Evolutionary conservation across 73 alveolate species (phyloP).

Genomic region (Durusdinium trenchii): DNA sequence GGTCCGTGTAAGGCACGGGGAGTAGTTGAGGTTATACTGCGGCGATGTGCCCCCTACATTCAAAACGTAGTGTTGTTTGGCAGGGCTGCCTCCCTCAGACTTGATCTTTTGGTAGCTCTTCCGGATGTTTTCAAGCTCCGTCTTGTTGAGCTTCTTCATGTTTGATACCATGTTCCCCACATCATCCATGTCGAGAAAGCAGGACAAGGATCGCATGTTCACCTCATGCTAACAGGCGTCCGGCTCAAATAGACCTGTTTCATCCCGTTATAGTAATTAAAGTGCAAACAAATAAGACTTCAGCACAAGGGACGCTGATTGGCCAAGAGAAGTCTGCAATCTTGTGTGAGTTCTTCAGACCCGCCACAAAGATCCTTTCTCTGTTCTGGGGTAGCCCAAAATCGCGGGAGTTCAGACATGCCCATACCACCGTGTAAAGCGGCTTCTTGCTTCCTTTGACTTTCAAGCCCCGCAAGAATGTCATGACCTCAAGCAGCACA

Average conservation of each 20-base stretch:
- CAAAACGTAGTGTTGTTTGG: neutral
- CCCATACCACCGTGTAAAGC: neutral
- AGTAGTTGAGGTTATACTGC: neutral
- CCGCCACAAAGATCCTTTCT: neutral
- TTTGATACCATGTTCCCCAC: neutral
- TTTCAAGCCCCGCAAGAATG: neutral
- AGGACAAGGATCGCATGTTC: neutral
- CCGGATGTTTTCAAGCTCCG: neutral
- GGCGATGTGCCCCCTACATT: neutral
- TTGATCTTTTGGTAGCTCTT: neutral
- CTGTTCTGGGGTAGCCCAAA: neutral
- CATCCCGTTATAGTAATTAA: neutral
- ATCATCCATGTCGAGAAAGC: neutral
- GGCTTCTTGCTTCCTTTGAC: neutral
- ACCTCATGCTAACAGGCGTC: neutral
- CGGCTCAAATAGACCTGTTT: neutral
- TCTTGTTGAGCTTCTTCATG: neutral
- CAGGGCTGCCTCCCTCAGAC: neutral
- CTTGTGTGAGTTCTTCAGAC: neutral
- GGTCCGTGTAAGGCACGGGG: neutral
- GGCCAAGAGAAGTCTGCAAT: neutral
- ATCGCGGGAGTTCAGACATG: neutral
- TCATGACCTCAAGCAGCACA: neutral
- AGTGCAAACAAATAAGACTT: neutral
- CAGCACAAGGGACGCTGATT: neutral